phyloP scores from a whole-genome alignment of 129 eudicot genomes.

The Tagetes patula region DNA sequence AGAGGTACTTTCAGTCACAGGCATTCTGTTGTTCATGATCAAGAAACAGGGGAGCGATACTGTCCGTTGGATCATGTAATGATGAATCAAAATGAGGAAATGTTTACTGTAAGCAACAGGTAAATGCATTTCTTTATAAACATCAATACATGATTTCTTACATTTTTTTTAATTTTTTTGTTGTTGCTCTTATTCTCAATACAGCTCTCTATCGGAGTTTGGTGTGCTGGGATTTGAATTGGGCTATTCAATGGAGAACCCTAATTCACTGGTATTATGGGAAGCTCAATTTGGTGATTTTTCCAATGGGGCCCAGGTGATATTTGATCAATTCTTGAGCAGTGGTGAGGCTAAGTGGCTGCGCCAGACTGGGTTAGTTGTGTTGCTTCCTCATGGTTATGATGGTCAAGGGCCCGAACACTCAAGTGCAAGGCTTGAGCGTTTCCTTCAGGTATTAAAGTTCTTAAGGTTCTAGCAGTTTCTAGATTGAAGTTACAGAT shows the following conservation, averaged over 20 bases:
- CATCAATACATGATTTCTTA: neutral
- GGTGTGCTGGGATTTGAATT: conserved; percentile 96
- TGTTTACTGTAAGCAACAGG: conserved; percentile 99
- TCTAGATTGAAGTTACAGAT: neutral
- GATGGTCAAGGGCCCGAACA: conserved; percentile 99
- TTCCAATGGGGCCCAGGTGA: conserved; percentile 97
- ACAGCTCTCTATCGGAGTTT: conserved; percentile 97
- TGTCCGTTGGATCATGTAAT: conserved; percentile 91
- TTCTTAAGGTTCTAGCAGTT: neutral
- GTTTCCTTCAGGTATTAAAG: conserved; percentile 79
- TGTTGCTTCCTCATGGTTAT: conserved; percentile 95
- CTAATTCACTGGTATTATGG: conserved; percentile 92
- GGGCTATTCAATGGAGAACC: conserved; percentile 98
- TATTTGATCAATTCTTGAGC: conserved; percentile 93
- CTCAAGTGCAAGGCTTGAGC: conserved; percentile 95
- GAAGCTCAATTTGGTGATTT: conserved; percentile 99
- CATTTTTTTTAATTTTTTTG: neutral
- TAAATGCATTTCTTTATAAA: conserved; percentile 20
- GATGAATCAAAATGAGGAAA: conserved; percentile 76
- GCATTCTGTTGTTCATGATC: conserved; percentile 92
- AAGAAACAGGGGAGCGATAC: conserved; percentile 84
- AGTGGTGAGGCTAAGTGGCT: conserved; percentile 99
- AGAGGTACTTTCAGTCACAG: conserved; percentile 98
- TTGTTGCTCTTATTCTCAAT: neutral
- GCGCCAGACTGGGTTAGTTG: conserved; percentile 93